Evolutionary conservation across 2,329 filamentous ascomycete genomes (phyloP).

Genomic region (Rasamsonia emersonii): DNA sequence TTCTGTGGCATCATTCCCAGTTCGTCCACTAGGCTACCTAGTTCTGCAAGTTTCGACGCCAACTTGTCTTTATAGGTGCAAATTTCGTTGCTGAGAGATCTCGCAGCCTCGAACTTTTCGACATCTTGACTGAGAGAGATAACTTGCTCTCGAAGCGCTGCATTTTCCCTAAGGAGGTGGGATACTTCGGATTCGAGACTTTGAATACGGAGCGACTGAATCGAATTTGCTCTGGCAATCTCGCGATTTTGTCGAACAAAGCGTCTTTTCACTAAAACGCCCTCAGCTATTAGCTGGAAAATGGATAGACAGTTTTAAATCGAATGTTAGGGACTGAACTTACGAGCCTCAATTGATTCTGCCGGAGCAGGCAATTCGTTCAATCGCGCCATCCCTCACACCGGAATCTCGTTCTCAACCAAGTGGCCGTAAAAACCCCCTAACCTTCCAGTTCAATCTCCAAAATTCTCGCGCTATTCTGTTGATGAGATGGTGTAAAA

Average conservation of each 20-base stretch:
- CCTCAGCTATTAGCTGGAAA: background rate
- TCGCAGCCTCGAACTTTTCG: slow-evolving; percentile 38
- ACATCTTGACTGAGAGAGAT: slow-evolving; percentile 49
- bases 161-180: slow-evolving; percentile 52
- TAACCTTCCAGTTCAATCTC: background rate
- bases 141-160: slow-evolving; percentile 50
- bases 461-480: no score
- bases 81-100: slow-evolving; percentile 39
- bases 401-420: slow-evolving; percentile 6
- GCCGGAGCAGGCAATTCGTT: slow-evolving; percentile 37
- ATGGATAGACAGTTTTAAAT: background rate
- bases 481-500: no score
- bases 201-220: slow-evolving; percentile 56
- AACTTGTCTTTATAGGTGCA: slow-evolving; percentile 46
- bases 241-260: slow-evolving; percentile 60
- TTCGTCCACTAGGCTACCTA: slow-evolving; percentile 46
- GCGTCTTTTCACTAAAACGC: slow-evolving; percentile 50
- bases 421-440: slow-evolving; percentile 1
- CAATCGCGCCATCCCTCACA: slow-evolving; percentile 38
- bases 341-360: slow-evolving; percentile 42
- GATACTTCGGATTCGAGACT: slow-evolving; percentile 54
- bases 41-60: slow-evolving; percentile 48
- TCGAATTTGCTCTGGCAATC: slow-evolving; percentile 55
- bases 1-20: slow-evolving; percentile 38
- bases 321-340: no score